Percentiles rank a stretch among this genome's conserved stretches.
These are phyloP conservation scores for Sphaceloma murrayae DNA, from an alignment of 2,329 filamentous ascomycete genomes.

Conservation along the genomic window DNA sequence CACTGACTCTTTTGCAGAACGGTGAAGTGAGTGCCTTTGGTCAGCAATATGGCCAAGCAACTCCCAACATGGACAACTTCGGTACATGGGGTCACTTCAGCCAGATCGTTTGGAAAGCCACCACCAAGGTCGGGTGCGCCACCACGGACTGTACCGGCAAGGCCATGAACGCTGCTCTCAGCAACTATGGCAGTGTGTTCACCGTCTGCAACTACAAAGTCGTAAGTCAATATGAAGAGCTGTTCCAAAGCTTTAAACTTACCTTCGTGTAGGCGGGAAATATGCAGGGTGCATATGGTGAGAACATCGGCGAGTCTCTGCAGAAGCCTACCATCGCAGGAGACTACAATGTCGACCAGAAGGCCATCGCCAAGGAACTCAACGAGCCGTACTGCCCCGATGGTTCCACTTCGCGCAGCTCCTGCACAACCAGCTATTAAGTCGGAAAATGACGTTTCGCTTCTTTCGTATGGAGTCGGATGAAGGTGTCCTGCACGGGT, in stretches of 20 bases:
- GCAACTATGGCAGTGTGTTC: conserved; percentile 29
- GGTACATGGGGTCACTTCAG: conserved; percentile 64
- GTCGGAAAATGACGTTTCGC: too few species aligned
- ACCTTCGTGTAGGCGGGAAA: conserved; percentile 60
- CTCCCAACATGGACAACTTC: conserved; percentile 55
- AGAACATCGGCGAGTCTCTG: conserved; percentile 41
- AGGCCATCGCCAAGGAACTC: too few species aligned
- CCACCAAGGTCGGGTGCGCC: conserved; percentile 54
- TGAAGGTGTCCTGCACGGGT: too few species aligned
- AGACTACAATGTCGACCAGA: conserved; percentile 11
- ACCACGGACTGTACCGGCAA: conserved; percentile 47
- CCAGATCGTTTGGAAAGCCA: conserved; percentile 61
- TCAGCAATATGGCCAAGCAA: conserved; percentile 48
- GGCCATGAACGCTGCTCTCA: conserved; percentile 31
- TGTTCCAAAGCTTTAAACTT: conserved; percentile 57
- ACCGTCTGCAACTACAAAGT: conserved; percentile 30
- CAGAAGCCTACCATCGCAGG: conserved; percentile 17
- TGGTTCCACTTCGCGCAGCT: too few species aligned
- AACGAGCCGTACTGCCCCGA: too few species aligned
- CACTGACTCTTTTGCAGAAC: conserved; percentile 35
- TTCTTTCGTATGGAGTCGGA: too few species aligned
- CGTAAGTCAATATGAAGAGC: too few species aligned
- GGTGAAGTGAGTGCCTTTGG: conserved; percentile 54
- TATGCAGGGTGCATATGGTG: conserved; percentile 43
- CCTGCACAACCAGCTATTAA: too few species aligned